Evolutionary conservation across 305 asterid genomes (phyloP).

Genomic region (Coffea humblotiana): DNA sequence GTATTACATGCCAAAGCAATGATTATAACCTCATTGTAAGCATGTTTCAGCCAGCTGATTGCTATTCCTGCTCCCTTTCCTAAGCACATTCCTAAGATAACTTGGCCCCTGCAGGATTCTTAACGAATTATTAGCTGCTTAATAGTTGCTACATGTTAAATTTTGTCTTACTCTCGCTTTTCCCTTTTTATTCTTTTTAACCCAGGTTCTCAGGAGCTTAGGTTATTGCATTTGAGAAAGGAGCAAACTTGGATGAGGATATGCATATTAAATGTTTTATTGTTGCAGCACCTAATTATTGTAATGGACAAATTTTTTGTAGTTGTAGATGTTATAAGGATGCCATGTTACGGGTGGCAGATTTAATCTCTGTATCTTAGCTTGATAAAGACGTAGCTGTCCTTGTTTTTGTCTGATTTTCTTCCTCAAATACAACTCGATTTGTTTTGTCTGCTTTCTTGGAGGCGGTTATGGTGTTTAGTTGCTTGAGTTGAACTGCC

Average conservation of each 20-base stretch:
- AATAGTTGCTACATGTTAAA: neutral
- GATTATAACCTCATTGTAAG: slow-evolving; percentile 6
- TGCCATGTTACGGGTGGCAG: neutral
- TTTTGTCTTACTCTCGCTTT: neutral
- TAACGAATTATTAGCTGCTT: neutral
- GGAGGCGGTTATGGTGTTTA: no score
- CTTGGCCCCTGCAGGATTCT: neutral
- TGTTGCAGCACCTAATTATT: neutral
- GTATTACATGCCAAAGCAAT: slow-evolving; percentile 66
- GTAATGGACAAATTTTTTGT: neutral
- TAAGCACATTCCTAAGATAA: neutral
- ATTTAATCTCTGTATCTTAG: neutral
- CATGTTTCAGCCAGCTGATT: neutral
- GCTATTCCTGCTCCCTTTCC: neutral
- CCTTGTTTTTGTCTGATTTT: neutral
- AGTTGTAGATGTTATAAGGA: neutral
- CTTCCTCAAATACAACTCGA: neutral
- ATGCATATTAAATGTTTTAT: neutral
- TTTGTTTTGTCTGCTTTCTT: no score
- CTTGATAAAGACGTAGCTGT: neutral
- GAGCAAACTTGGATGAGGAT: neutral
- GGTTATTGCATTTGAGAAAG: neutral
- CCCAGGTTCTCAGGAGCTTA: neutral
- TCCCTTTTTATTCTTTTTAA: neutral
- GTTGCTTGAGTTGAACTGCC: no score